Evolutionary conservation across 768 basidiomycete species (phyloP).

Genomic region (Leccinum disarticulatum): DNA sequence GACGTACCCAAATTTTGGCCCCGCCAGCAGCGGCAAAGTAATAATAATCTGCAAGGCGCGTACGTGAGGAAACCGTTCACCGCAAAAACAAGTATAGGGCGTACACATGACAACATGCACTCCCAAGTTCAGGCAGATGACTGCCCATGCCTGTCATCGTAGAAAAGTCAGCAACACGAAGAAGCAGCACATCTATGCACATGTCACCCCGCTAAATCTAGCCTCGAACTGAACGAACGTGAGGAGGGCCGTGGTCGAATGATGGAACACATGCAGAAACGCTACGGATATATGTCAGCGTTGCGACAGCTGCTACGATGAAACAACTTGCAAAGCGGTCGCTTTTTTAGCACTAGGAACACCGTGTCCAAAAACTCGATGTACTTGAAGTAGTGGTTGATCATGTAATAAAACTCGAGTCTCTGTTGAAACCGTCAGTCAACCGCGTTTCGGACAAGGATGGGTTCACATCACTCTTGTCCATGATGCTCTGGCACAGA

Average conservation of each 20-base stretch:
- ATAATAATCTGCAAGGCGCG: slow-evolving; percentile 77
- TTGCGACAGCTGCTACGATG: background rate
- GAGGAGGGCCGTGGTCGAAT: slow-evolving; percentile 90
- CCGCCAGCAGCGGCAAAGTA: slow-evolving; percentile 92
- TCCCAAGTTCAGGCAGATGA: slow-evolving; percentile 80
- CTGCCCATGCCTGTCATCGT: slow-evolving; percentile 76
- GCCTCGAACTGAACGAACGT: slow-evolving; percentile 92
- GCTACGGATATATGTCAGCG: slow-evolving; percentile 43
- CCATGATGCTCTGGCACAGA: slow-evolving; percentile 77
- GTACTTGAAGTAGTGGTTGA: slow-evolving; percentile 98
- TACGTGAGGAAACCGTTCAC: background rate
- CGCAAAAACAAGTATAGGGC: slow-evolving; percentile 29
- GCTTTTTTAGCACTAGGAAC: slow-evolving; percentile 96
- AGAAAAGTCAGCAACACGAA: slow-evolving; percentile 3
- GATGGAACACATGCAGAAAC: slow-evolving; percentile 97
- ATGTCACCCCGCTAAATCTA: slow-evolving; percentile 73
- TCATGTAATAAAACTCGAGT: slow-evolving; percentile 92
- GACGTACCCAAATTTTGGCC: slow-evolving; percentile 24
- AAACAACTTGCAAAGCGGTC: slow-evolving; percentile 73
- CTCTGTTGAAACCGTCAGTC: slow-evolving; percentile 44
- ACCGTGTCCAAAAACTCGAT: slow-evolving; percentile 92
- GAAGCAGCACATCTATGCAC: background rate
- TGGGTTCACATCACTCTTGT: slow-evolving; percentile 61
- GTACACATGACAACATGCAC: slow-evolving; percentile 97
- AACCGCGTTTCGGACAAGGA: slow-evolving; percentile 1